A percentile compares a stretch with the other conserved stretches of the same genome.
These are phyloP conservation scores for Penstemon eatonii DNA, from an alignment of 257 asterid species.

Conservation along the genomic window DNA sequence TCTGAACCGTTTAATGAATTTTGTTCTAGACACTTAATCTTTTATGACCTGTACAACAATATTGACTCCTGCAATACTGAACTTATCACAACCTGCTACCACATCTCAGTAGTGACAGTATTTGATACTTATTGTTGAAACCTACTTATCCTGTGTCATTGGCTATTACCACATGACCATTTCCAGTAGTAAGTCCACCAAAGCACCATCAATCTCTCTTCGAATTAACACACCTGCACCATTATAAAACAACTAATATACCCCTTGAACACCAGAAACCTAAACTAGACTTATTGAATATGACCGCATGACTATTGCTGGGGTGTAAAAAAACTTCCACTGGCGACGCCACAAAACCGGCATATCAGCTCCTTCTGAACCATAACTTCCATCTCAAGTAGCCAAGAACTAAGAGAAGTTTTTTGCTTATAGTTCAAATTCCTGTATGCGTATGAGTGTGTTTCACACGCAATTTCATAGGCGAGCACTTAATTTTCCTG, in stretches of 20 bases:
- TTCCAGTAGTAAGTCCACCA: conserved; percentile 8
- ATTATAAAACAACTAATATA: background rate
- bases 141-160: conserved; percentile 6
- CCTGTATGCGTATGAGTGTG: conserved; percentile 8
- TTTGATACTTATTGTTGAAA: background rate
- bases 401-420: conserved; percentile 15
- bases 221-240: background rate
- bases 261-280: conserved; percentile 5
- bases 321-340: background rate
- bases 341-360: background rate
- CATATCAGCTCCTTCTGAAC: background rate
- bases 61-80: too few species aligned
- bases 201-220: conserved; percentile 3
- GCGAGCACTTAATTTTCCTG: conserved; percentile 6
- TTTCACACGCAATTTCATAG: background rate
- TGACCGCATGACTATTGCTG: conserved; percentile 7
- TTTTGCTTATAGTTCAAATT: conserved; percentile 5
- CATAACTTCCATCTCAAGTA: background rate
- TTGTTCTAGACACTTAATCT: background rate
- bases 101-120: conserved; percentile 8
- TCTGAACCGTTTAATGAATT: background rate
- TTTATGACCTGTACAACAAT: too few species aligned
- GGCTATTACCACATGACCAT: conserved; percentile 6
- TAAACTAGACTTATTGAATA: conserved; percentile 6
- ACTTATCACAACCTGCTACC: background rate